Percentiles rank a stretch among this genome's conserved stretches.
Conservation (phyloP, 2,329 filamentous ascomycete species). For the Cadophora luteo-olivacea region DNA sequence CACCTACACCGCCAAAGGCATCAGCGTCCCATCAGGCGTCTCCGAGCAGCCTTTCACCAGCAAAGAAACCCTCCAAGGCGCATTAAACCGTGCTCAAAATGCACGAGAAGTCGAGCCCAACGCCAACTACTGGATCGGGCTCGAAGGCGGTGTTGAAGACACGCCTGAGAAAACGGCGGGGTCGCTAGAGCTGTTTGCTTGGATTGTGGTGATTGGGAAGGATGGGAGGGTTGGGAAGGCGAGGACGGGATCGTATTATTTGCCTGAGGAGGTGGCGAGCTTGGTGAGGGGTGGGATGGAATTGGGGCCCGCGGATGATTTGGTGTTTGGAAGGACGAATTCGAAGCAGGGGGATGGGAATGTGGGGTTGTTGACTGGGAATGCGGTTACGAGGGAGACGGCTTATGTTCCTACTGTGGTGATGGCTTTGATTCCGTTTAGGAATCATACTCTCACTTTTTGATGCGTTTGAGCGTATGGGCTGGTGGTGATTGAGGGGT, state of each 20-base stretch:
- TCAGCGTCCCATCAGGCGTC: slow-evolving; percentile 49
- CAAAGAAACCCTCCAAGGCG: slow-evolving; percentile 48
- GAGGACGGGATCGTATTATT: slow-evolving; percentile 48
- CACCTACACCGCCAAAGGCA: slow-evolving; percentile 39
- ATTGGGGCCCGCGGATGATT: slow-evolving; percentile 50
- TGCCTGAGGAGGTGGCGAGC: slow-evolving; percentile 47
- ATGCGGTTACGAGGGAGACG: slow-evolving; percentile 46
- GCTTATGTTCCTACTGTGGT: slow-evolving; percentile 51
- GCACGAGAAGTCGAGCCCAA: slow-evolving; percentile 43
- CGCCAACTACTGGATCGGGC: slow-evolving; percentile 50
- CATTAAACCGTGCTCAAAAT: slow-evolving; percentile 47
- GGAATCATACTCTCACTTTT: slow-evolving; percentile 47
- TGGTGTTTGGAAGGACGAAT: slow-evolving; percentile 47
- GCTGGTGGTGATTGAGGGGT: too few species aligned
- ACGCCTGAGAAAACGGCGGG: slow-evolving; percentile 29
- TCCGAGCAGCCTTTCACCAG: slow-evolving; percentile 50
- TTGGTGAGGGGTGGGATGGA: slow-evolving; percentile 49
- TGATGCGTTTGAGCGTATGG: slow-evolving; percentile 12
- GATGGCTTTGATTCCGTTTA: slow-evolving; percentile 51
- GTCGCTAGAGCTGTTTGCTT: slow-evolving; percentile 49
- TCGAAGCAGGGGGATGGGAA: slow-evolving; percentile 50
- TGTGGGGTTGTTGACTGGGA: slow-evolving; percentile 50
- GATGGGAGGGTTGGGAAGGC: slow-evolving; percentile 46
- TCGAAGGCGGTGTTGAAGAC: slow-evolving; percentile 50
- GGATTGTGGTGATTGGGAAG: slow-evolving; percentile 47